Evolutionary conservation across 75 land plant species (phyloP).

Genomic region (Sequoia sempervirens): DNA sequence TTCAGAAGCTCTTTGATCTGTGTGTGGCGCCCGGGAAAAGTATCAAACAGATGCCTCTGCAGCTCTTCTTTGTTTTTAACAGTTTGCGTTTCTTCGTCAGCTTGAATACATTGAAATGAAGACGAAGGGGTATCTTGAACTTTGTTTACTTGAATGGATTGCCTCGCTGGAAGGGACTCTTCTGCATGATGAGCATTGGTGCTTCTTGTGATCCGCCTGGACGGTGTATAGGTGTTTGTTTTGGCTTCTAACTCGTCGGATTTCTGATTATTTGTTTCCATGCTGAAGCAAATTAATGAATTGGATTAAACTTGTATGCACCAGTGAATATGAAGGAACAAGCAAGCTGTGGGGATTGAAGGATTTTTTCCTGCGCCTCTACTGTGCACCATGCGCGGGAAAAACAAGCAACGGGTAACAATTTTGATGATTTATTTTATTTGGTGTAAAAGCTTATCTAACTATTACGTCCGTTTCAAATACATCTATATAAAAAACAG

Average conservation of each 20-base stretch:
- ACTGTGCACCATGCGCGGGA: background rate
- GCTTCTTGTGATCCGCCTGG: constrained; percentile 7
- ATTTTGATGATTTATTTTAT: background rate
- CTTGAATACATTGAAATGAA: background rate
- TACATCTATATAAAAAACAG: too few species aligned
- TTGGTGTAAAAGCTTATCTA: too few species aligned
- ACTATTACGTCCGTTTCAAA: too few species aligned
- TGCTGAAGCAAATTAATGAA: too few species aligned
- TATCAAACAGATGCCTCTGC: background rate
- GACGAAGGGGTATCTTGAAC: background rate
- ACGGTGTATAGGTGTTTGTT: background rate
- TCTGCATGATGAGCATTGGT: background rate
- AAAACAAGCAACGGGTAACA: background rate
- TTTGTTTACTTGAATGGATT: background rate
- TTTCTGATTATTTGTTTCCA: background rate
- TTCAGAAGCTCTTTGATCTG: constrained; percentile 60
- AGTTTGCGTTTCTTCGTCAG: background rate
- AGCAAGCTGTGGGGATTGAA: background rate
- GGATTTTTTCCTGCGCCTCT: background rate
- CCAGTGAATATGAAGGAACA: background rate
- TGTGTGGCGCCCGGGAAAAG: constrained; percentile 44
- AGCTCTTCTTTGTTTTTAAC: background rate
- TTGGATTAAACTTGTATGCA: too few species aligned
- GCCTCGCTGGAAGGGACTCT: background rate
- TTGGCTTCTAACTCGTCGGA: background rate